phyloP scores from a whole-genome alignment of 345 rosid genomes.

The Combretum micranthum region DNA sequence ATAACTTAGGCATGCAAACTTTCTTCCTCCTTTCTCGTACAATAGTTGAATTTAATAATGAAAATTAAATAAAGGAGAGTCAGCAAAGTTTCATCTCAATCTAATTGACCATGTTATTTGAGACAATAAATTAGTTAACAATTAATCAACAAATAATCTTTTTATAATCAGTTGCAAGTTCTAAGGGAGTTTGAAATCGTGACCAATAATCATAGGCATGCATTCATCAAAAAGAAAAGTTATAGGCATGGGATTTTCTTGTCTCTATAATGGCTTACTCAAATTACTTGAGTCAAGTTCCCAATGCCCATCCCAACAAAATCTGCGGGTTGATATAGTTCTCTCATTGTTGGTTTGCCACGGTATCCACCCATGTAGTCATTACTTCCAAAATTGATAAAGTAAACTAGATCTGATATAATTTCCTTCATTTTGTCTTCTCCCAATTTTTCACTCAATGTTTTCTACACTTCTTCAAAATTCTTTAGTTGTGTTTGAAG shows the following conservation, averaged over 20 bases:
- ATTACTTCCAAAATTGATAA: conserved; percentile 46
- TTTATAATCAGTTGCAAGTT: no score
- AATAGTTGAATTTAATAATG: conserved; percentile 14
- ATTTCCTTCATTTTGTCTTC: conserved; percentile 19
- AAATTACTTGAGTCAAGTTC: conserved; percentile 39
- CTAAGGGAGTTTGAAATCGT: no score
- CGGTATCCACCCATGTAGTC: conserved; percentile 46
- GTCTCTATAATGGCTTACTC: conserved; percentile 17
- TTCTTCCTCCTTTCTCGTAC: conserved; percentile 42
- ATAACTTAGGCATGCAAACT: conserved; percentile 38
- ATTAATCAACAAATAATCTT: no score
- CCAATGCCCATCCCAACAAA: conserved; percentile 44
- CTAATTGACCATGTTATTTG: background rate
- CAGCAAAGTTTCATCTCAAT: background rate
- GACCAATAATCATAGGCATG: background rate
- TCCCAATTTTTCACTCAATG: conserved; percentile 31
- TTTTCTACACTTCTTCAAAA: conserved; percentile 26
- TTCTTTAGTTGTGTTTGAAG: conserved; percentile 32
- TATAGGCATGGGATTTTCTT: no score
- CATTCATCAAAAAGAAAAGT: no score
- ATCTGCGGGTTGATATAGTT: conserved; percentile 21
- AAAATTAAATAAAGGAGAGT: background rate
- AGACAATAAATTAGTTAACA: background rate
- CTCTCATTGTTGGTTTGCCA: conserved; percentile 24
- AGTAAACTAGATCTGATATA: conserved; percentile 42